Base-by-base conservation (phyloP, 2,329 filamentous ascomycete genomes). In the Xylariaceae sp. region DNA sequence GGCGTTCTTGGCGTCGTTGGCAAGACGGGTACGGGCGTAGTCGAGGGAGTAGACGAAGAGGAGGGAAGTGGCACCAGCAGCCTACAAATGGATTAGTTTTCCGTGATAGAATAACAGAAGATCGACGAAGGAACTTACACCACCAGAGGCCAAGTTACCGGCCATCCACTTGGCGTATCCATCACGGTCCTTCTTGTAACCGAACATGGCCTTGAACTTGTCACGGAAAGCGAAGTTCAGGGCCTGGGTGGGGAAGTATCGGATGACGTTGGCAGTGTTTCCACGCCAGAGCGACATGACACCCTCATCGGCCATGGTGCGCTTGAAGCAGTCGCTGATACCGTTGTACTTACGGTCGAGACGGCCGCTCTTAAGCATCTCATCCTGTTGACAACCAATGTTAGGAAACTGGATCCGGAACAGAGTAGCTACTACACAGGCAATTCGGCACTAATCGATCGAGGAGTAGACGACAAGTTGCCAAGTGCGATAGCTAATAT, bases 241-340 rank as follows among this genome's bases (percentile, higher is more conserved):
- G 75, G 94, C 94, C 88, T 99, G 94, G 80, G 94, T 99, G 73
- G 94, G 94, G 91, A 99, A 99, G 86, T 99, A 99, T 89, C 94
- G 94, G 87, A 99, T 96, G 81, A 99, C 94, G 89, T 99, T 99
- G 91, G 94, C 94, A 78, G 94, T 99, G 91, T 99, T 99, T 82
- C 94, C 94, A 88, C 94, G 88, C 94, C 94, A 99, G 74, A 99
- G 86, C 69, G 93, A 88, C 80, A 94, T 88, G 73, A 94, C 81
- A 90, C 94, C 94, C 86, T 99, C 94, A 69, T 89, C 84, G 74
- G 87, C 87, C 68, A 85, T 85, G 77, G 94, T 97, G 78, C 94
- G 90, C 74, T 82, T 83, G 89, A 99, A 99, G 86, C 94, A 97
- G 79, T 99, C 94, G 64, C 67, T 75, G 77, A 99, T 97, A 79